Base-by-base conservation (phyloP, 257 asterid species). In the Mitragyna speciosa region DNA sequence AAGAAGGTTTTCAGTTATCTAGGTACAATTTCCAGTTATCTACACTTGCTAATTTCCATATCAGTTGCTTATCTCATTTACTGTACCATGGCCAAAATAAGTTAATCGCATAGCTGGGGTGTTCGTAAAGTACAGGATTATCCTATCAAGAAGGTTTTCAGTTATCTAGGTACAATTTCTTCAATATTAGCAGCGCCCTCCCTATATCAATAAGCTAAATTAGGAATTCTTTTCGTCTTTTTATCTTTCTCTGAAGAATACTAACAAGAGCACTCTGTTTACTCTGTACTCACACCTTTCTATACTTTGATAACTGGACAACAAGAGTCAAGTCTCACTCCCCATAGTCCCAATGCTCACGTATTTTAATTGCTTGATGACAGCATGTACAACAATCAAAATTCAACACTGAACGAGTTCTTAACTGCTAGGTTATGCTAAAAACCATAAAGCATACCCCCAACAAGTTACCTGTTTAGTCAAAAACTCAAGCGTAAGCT, bases 401-500 rank as follows among this genome's bases (percentile, higher is more conserved):
- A 28, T 64, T 36, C 51, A 76, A 4, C 31, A 58, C 6, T 14
- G 4, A 20, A 24, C 3, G 5, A 78, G 19, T 15, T 8, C 9
- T 59, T 33, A n/a, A 70, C 22, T 65, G 14, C 28, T 64, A 39
- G 14, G 36, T 43, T 15, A 39, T 56, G 26, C 31, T 56, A 22
- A 33, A 33, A 70, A 74, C 14, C 39, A 54, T 61, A 45, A 26
- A 5, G 30, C 36, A 79, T 11, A 39, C 20, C 15, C 58, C 17
- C 26, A 70, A 72, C 72, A 65, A 70, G 66, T 81, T 89, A 95
- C 98, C 97, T 93, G 98, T 84, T 93, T 93, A 41, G 93, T 89
- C 76, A 93, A 92, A 90, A 95, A 87, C 87, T 95, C 98, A 70
- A 95, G 88, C 1, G 98, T 95, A 80, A 95, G 92, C 83, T 95